phyloP scores from a whole-genome alignment of 1,284 basidiomycete genomes.

The Apiotrichum veenhuisii region DNA sequence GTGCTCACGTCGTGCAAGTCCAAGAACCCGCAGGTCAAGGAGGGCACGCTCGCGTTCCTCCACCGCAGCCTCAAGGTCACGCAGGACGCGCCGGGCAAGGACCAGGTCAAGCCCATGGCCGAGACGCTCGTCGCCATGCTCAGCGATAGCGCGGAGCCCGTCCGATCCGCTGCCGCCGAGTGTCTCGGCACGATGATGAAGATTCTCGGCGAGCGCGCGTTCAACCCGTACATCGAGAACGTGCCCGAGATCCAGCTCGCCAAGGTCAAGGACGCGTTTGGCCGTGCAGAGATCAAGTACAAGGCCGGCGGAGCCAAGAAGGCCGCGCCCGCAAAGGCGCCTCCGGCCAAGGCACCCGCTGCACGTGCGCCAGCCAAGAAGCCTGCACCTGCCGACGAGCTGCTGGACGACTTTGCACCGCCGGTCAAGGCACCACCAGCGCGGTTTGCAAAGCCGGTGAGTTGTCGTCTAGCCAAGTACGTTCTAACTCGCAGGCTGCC shows the following conservation, averaged over 20 bases:
- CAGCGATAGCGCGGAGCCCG: slow-evolving; percentile 85
- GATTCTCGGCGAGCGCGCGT: slow-evolving; percentile 89
- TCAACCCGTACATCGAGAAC: slow-evolving; percentile 81
- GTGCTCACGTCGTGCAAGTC: slow-evolving; percentile 71
- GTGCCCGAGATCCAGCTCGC: slow-evolving; percentile 84
- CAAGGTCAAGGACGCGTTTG: slow-evolving; percentile 92
- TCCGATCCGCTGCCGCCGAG: slow-evolving; percentile 81
- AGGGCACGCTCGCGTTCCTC: slow-evolving; percentile 86
- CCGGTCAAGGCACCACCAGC: slow-evolving; percentile 6
- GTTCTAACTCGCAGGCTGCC: background rate
- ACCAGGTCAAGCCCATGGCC: slow-evolving; percentile 78
- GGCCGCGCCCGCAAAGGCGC: slow-evolving; percentile 52
- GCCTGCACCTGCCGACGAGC: slow-evolving; percentile 30
- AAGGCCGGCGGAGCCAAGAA: slow-evolving; percentile 61
- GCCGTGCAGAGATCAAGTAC: slow-evolving; percentile 80
- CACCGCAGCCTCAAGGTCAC: slow-evolving; percentile 69
- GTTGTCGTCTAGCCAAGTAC: too few relatives aligned
- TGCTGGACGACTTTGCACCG: slow-evolving; percentile 6
- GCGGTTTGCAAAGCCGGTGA: background rate
- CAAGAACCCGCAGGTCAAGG: slow-evolving; percentile 97
- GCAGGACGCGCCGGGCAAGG: slow-evolving; percentile 60
- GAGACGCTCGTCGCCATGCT: slow-evolving; percentile 73
- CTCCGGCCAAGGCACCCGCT: slow-evolving; percentile 53
- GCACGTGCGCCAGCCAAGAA: slow-evolving; percentile 50
- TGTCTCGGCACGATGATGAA: slow-evolving; percentile 92